Conservation (phyloP, 805 yeast species). For the Ogataea degrootiae region DNA sequence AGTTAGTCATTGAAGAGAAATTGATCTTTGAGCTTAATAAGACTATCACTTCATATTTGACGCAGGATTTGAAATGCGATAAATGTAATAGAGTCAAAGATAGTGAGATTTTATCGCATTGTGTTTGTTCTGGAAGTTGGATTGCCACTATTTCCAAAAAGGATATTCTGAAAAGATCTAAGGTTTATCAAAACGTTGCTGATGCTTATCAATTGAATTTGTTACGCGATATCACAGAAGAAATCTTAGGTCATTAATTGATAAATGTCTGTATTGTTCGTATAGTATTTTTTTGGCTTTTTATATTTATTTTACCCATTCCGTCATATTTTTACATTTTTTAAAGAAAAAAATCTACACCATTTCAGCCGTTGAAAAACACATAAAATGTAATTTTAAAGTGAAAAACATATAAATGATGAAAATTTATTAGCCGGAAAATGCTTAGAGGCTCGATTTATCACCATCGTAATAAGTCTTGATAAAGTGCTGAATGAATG, state of each 20-base stretch:
- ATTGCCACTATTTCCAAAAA: conserved; percentile 45
- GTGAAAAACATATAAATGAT: no score
- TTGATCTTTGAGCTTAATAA: conserved; percentile 61
- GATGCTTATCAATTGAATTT: conserved; percentile 55
- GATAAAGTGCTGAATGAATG: conserved; percentile 10
- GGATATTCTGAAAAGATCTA: conserved; percentile 41
- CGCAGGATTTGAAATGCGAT: conserved; percentile 77
- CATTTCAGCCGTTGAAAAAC: not conserved
- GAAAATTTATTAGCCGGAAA: no score
- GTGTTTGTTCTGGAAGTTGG: conserved; percentile 91
- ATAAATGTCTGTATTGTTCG: not conserved
- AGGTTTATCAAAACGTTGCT: conserved; percentile 55
- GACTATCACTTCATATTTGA: conserved; percentile 52
- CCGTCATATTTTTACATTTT: no score
- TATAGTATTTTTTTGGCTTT: not conserved
- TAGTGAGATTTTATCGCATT: conserved; percentile 65
- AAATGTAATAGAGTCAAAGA: conserved; percentile 69
- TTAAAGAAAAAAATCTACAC: no score
- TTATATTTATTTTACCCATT: not conserved
- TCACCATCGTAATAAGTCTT: conserved; percentile 16
- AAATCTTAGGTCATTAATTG: conserved; percentile 6
- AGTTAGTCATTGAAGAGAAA: conserved; percentile 71
- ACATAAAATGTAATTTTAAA: not conserved
- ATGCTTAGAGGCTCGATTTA: not conserved
- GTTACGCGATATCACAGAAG: conserved; percentile 34